phyloP scores from a whole-genome alignment of 73 alveolate species.

The Tetrahymena malaccensis region DNA sequence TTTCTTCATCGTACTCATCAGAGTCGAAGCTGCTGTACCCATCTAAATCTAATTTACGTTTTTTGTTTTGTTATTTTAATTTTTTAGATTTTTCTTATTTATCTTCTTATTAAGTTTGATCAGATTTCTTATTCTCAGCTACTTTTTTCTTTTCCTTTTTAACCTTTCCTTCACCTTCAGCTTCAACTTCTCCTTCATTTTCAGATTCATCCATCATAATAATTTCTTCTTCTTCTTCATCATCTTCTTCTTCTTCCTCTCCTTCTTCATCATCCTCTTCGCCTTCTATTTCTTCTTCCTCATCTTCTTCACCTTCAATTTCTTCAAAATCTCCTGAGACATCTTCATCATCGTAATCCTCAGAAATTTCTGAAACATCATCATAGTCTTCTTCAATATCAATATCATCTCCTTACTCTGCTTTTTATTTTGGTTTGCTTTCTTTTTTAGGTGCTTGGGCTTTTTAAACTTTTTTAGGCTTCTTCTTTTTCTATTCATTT shows the following conservation, averaged over 20 bases:
- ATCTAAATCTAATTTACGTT: slow-evolving; percentile 41
- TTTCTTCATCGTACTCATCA: slow-evolving; percentile 12
- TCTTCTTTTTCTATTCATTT: slow-evolving; percentile 19
- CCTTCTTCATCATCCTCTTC: slow-evolving; percentile 61
- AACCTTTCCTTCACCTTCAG: slow-evolving; percentile 40
- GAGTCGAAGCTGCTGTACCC: slow-evolving; percentile 24
- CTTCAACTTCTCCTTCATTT: slow-evolving; percentile 27
- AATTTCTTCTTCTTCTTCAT: slow-evolving; percentile 36
- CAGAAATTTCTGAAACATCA: slow-evolving; percentile 55
- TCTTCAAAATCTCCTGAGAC: slow-evolving; percentile 46
- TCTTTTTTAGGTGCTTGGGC: neutral
- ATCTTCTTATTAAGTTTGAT: slow-evolving; percentile 59
- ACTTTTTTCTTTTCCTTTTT: slow-evolving; percentile 31
- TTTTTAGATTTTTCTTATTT: slow-evolving; percentile 34
- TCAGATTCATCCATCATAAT: slow-evolving; percentile 27
- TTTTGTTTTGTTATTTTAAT: slow-evolving; percentile 39
- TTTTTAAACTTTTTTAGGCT: neutral
- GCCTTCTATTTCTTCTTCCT: slow-evolving; percentile 57
- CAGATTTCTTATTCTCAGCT: slow-evolving; percentile 52
- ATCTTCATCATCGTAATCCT: slow-evolving; percentile 44
- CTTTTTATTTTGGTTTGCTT: neutral
- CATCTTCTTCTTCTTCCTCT: slow-evolving; percentile 27
- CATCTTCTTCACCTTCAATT: slow-evolving; percentile 41
- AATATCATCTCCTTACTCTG: neutral
- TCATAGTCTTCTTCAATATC: slow-evolving; percentile 50